phyloP scores from a whole-genome alignment of 2,329 filamentous ascomycete species.

The Neonectria coccinea region DNA sequence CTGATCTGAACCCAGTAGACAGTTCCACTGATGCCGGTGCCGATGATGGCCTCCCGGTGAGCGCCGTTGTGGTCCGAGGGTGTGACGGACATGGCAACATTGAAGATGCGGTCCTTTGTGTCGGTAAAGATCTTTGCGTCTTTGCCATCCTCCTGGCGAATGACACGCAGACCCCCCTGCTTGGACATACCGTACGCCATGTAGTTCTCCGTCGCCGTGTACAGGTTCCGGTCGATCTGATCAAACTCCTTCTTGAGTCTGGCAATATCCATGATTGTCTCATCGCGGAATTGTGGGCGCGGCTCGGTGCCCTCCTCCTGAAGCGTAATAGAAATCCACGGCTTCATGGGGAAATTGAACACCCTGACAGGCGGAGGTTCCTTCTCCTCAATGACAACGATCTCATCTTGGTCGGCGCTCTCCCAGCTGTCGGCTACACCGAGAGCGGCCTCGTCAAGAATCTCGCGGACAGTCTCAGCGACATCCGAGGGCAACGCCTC shows the following conservation, averaged over 20 bases:
- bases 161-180: slow-evolving; percentile 91
- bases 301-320: slow-evolving; percentile 66
- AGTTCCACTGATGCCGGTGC: slow-evolving; percentile 92
- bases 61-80: slow-evolving; percentile 65
- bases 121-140: slow-evolving; percentile 93
- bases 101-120: slow-evolving; percentile 94
- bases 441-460: slow-evolving; percentile 62
- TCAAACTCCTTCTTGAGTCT: slow-evolving; percentile 98
- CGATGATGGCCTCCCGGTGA: slow-evolving; percentile 85
- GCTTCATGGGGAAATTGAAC: slow-evolving; percentile 96
- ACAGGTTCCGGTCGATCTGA: slow-evolving; percentile 93
- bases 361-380: slow-evolving; percentile 77
- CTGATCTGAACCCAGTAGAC: slow-evolving; percentile 95
- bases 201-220: slow-evolving; percentile 88
- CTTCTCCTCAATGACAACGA: slow-evolving; percentile 74
- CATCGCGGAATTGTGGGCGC: slow-evolving; percentile 76
- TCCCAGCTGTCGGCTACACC: slow-evolving; percentile 89
- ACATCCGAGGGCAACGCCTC: slow-evolving; percentile 51
- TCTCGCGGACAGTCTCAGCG: slow-evolving; percentile 55
- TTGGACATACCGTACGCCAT: slow-evolving; percentile 96
- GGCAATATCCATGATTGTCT: slow-evolving; percentile 91
- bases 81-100: slow-evolving; percentile 83
- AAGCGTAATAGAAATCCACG: slow-evolving; percentile 91
- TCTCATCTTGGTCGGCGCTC: slow-evolving; percentile 80
- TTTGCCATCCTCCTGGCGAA: slow-evolving; percentile 91